Evolutionary conservation across 2,329 filamentous ascomycete genomes (phyloP).

Genomic region (Pseudocercospora crystallina): DNA sequence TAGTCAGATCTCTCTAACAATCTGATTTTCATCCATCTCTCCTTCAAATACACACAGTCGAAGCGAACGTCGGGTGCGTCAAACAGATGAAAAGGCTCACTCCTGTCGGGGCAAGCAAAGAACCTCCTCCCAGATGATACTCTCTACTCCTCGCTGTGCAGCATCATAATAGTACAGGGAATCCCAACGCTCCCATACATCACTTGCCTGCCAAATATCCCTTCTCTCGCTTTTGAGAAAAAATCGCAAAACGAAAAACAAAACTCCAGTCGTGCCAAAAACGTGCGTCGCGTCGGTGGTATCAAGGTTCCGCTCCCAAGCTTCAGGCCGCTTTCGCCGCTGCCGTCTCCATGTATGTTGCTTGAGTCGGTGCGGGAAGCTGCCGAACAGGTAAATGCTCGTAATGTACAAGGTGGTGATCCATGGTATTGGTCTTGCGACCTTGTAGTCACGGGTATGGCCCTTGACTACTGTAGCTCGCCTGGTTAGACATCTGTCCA

Average conservation of each 20-base stretch:
- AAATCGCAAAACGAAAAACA: too few species aligned
- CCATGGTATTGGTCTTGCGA: conserved; percentile 1
- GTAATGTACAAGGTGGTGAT: conserved; percentile 17
- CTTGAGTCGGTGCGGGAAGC: conserved; percentile 18
- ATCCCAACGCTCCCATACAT: too few species aligned
- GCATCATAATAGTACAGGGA: conserved; percentile 14
- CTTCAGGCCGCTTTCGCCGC: conserved; percentile 8
- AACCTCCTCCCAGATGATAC: not conserved
- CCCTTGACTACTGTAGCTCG: conserved; percentile 32
- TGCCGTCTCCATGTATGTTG: conserved; percentile 23
- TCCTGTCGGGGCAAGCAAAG: conserved; percentile 1
- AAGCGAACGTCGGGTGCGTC: conserved; percentile 12
- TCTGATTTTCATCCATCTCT: not conserved
- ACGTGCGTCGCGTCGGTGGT: conserved; percentile 5
- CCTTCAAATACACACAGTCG: conserved; percentile 4
- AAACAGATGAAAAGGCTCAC: not conserved
- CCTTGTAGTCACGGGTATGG: conserved; percentile 19
- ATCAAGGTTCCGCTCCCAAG: conserved; percentile 6
- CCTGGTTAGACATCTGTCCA: conserved; percentile 27
- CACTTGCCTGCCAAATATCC: not conserved
- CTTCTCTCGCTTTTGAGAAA: too few species aligned
- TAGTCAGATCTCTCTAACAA: not conserved
- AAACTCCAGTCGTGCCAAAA: too few species aligned
- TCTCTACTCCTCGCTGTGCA: conserved; percentile 11
- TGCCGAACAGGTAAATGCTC: not conserved